Evolutionary conservation across 352 stramenopile genomes (phyloP).

Genomic region (Plasmopara muralis): DNA sequence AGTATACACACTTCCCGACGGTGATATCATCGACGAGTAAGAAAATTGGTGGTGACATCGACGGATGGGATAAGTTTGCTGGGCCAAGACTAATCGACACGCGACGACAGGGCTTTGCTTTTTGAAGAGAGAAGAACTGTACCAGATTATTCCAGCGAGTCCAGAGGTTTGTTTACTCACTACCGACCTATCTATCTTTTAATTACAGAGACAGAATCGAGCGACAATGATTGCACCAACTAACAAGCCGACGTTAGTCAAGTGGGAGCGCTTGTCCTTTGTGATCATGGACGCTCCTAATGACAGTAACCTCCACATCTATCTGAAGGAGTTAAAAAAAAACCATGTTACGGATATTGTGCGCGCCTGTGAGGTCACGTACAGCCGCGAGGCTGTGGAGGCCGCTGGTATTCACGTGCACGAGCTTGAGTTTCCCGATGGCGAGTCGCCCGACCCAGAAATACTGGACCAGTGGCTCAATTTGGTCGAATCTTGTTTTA

Average conservation of each 20-base stretch:
- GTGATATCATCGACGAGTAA: slow-evolving; percentile 14
- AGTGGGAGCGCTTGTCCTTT: slow-evolving; percentile 91
- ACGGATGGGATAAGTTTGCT: slow-evolving; percentile 50
- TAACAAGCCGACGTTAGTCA: slow-evolving; percentile 84
- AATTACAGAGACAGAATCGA: slow-evolving; percentile 20
- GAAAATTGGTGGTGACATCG: slow-evolving; percentile 18
- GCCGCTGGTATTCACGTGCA: slow-evolving; percentile 88
- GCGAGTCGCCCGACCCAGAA: slow-evolving; percentile 86
- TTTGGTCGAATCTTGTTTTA: slow-evolving; percentile 93
- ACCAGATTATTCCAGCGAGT: slow-evolving; percentile 6
- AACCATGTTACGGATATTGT: slow-evolving; percentile 94
- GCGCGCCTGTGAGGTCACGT: slow-evolving; percentile 94
- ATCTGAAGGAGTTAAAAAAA: slow-evolving; percentile 96
- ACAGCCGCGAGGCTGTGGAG: slow-evolving; percentile 87
- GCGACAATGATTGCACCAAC: slow-evolving; percentile 70
- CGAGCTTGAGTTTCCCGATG: slow-evolving; percentile 97
- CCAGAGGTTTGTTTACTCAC: neutral
- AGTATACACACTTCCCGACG: slow-evolving; percentile 10
- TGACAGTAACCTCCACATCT: slow-evolving; percentile 94
- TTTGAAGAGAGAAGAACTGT: slow-evolving; percentile 9
- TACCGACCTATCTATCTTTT: slow-evolving; percentile 4
- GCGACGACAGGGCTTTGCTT: slow-evolving; percentile 19
- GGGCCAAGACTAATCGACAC: slow-evolving; percentile 23
- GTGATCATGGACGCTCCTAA: slow-evolving; percentile 98
- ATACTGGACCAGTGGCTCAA: slow-evolving; percentile 94